These are phyloP conservation scores for Sporothrix dimorphospora DNA, from an alignment of 2,329 filamentous ascomycete species.

Conservation along the genomic window DNA sequence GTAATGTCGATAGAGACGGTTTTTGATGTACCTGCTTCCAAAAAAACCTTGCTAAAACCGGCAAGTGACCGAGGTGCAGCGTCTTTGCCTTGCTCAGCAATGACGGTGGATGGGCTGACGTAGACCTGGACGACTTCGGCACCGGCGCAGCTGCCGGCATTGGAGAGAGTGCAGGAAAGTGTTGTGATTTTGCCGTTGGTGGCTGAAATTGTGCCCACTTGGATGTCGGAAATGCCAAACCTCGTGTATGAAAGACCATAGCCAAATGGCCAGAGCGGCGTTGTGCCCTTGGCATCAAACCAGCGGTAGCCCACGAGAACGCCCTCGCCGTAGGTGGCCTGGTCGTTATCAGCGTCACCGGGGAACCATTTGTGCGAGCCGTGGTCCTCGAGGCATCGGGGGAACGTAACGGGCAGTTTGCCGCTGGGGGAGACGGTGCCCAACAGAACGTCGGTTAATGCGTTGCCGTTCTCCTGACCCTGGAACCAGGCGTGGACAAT, in stretches of 20 bases:
- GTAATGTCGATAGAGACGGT: background rate
- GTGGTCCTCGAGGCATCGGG: constrained; percentile 64
- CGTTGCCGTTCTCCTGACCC: constrained; percentile 83
- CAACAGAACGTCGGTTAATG: constrained; percentile 76
- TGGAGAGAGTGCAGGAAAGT: background rate
- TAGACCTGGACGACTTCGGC: constrained; percentile 32
- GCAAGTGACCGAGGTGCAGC: constrained; percentile 29
- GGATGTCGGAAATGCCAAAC: constrained; percentile 32
- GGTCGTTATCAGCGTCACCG: constrained; percentile 58
- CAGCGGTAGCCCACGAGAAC: constrained; percentile 74
- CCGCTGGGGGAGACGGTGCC: constrained; percentile 73
- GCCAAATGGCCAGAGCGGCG: constrained; percentile 38
- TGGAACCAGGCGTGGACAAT: constrained; percentile 82
- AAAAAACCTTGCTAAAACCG: constrained; percentile 30
- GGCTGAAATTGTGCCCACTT: constrained; percentile 55
- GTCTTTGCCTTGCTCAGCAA: background rate
- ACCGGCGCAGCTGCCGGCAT: constrained; percentile 25
- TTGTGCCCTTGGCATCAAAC: constrained; percentile 60
- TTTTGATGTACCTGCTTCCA: constrained; percentile 6
- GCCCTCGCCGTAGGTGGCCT: constrained; percentile 71
- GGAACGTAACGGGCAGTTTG: constrained; percentile 69
- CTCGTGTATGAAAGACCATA: constrained; percentile 29
- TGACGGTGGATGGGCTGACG: constrained; percentile 17
- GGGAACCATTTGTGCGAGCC: constrained; percentile 70
- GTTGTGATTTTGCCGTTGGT: constrained; percentile 16